Percentiles rank a stretch among this genome's conserved stretches.
phyloP scores from a whole-genome alignment of 78 protist species.

The Chrysochromulina tobinii region DNA sequence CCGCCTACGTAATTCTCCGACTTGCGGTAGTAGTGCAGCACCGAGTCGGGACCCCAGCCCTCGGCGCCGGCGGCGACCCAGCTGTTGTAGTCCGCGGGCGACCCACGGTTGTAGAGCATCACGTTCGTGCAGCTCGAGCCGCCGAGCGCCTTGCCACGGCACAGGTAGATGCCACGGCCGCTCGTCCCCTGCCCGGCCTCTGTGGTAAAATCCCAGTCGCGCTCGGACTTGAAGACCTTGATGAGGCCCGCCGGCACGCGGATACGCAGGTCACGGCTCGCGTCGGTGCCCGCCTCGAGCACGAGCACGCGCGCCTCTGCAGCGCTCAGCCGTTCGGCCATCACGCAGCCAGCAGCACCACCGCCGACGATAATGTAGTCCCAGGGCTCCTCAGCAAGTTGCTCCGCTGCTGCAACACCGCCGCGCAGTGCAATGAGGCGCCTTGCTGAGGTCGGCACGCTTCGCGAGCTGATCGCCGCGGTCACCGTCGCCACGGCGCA shows the following conservation, averaged over 20 bases:
- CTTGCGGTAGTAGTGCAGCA: constrained; percentile 11
- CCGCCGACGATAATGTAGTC: constrained; percentile 70
- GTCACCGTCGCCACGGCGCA: too few relatives aligned
- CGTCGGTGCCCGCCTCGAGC: constrained; percentile 49
- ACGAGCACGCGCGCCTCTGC: constrained; percentile 39
- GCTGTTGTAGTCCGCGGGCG: constrained; percentile 23
- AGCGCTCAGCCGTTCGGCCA: constrained; percentile 45
- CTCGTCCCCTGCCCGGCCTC: neutral
- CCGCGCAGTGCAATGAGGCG: too few relatives aligned
- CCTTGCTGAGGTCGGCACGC: too few relatives aligned
- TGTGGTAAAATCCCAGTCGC: constrained; percentile 3
- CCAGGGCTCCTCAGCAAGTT: neutral
- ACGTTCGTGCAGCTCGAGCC: constrained; percentile 16
- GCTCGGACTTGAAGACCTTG: neutral
- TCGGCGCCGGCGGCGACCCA: constrained; percentile 7
- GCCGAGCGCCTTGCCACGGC: constrained; percentile 41
- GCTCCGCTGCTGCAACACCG: too few relatives aligned
- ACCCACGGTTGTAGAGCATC: constrained; percentile 36
- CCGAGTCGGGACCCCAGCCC: neutral
- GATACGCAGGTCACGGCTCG: neutral
- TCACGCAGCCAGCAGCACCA: constrained; percentile 61
- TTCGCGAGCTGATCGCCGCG: too few relatives aligned
- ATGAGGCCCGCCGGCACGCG: neutral
- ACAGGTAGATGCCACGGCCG: neutral
- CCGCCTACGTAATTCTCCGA: neutral